Evolutionary conservation across 2,329 filamentous ascomycete genomes (phyloP).

Genomic region (Piedraia hortae): DNA sequence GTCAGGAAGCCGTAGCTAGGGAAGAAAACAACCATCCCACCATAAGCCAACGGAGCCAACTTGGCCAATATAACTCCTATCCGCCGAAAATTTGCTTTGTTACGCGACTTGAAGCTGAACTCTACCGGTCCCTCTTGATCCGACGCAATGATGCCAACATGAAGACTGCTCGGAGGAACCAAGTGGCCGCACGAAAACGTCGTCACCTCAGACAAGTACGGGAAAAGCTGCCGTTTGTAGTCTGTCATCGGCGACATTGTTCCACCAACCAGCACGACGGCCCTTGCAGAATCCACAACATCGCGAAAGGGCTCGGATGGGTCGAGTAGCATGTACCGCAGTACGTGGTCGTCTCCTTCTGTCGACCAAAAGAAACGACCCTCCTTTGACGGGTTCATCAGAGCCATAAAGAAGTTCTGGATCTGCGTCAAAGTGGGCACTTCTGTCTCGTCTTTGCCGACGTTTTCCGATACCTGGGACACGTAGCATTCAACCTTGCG

Average conservation of each 20-base stretch:
- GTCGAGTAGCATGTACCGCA: slow-evolving; percentile 74
- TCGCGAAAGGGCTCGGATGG: slow-evolving; percentile 77
- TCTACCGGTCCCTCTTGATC: slow-evolving; percentile 34
- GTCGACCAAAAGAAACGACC: slow-evolving; percentile 31
- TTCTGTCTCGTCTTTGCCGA: slow-evolving; percentile 4
- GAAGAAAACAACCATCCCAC: slow-evolving; percentile 85
- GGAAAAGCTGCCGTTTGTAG: slow-evolving; percentile 65
- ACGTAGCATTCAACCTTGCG: slow-evolving; percentile 85
- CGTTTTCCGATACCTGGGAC: slow-evolving; percentile 22
- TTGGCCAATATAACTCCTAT: slow-evolving; percentile 48
- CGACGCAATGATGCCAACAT: slow-evolving; percentile 41
- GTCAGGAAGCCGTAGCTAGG: slow-evolving; percentile 82
- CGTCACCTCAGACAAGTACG: slow-evolving; percentile 38
- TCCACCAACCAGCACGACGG: slow-evolving; percentile 74
- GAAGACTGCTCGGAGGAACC: slow-evolving; percentile 55
- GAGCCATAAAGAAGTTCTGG: slow-evolving; percentile 42
- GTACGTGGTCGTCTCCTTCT: slow-evolving; percentile 23
- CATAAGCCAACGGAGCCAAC: slow-evolving; percentile 46
- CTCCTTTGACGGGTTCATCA: slow-evolving; percentile 60
- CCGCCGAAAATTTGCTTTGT: slow-evolving; percentile 36
- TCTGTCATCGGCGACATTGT: slow-evolving; percentile 96
- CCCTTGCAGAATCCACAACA: slow-evolving; percentile 57
- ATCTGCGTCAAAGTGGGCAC: slow-evolving; percentile 32
- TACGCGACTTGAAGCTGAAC: slow-evolving; percentile 61
- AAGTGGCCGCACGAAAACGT: slow-evolving; percentile 88